Evolutionary conservation across 768 basidiomycete species (phyloP), one percentile per base, ranked within the genome.

Genomic region (Multifurca ochricompacta): DNA sequence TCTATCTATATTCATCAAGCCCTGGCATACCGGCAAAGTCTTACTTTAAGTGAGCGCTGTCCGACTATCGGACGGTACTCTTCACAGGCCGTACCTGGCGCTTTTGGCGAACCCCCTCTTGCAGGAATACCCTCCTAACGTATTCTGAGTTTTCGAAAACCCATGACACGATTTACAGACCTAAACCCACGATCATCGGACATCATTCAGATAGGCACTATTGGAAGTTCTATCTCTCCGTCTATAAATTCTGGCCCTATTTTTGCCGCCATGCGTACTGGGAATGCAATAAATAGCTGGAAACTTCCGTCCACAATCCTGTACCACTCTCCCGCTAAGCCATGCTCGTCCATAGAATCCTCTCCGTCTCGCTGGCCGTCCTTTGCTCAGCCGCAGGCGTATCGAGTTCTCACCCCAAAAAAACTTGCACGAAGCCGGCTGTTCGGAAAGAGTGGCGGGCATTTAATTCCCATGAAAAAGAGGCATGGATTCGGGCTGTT

Each of bases 391-490:
- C 39, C 10, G n/a, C 32, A 6, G n/a, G n/a, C 8, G 25, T 34
- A n/a, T 41, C 32, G 21, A 45, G 21, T 16, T 34, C 44, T 18
- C 0, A 51, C 25, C 2, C 30, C 7, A 32, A 31, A 9, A 7
- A 19, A 3, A 0, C 40, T 4, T 66, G 65, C 41, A 44, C 44
- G 0, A 44, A 62, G 6, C 65, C 64, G 1, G 39, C 56, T 9
- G 45, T 65, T 21, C 61, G 65, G 41, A 59, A 37, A 37, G 65
- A 66, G 42, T 65, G 65, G 65, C 54, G 64, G 36, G 48, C 41
- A 30, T 41, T 66, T 14, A 50, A 47, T 23, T 16, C 16, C 3
- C 30, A 21, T 5, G 57, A 66, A 40, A 57, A 56, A 32, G 56
- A 46, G 4, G 65, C 61, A 10, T 66, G 64, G 64, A 62, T 66